Percentiles rank a stretch among this genome's conserved stretches.
Evolutionary conservation across 78 protist genomes (phyloP).

Genomic region (Protostelium mycophagum): DNA sequence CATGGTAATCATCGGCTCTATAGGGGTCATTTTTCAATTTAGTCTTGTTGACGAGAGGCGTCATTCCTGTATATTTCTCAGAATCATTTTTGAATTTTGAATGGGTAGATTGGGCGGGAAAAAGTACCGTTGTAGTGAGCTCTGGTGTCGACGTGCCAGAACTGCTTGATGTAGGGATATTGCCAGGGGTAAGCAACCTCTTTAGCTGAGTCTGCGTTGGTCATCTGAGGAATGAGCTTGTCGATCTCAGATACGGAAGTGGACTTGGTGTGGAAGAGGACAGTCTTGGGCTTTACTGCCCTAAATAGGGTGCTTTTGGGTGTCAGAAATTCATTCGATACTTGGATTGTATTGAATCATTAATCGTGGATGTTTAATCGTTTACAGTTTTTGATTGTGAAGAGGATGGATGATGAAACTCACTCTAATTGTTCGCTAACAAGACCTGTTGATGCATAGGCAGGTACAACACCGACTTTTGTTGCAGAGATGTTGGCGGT

Average conservation of each 20-base stretch:
- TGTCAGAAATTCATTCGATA: too few species aligned
- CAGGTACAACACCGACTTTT: neutral
- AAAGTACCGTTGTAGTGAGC: neutral
- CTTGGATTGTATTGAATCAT: too few species aligned
- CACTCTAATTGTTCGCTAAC: neutral
- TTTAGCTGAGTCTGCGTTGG: neutral
- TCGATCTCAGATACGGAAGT: neutral
- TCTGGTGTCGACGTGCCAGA: neutral
- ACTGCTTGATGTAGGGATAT: neutral
- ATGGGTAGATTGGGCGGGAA: neutral
- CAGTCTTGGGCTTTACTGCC: neutral
- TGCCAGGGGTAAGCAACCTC: neutral
- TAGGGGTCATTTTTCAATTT: neutral
- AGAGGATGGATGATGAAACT: neutral
- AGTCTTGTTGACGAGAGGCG: neutral
- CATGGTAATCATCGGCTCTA: neutral
- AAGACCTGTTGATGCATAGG: neutral
- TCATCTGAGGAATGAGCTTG: neutral
- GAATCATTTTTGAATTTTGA: neutral
- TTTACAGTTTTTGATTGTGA: too few species aligned
- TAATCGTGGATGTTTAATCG: too few species aligned
- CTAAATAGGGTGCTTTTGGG: neutral
- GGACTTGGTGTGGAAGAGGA: neutral
- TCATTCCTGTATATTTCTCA: neutral
- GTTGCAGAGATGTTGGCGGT: neutral